These are phyloP conservation scores for Allantophomopsis lycopodina DNA, from an alignment of 2,329 filamentous ascomycete genomes.

Conservation along the genomic window DNA sequence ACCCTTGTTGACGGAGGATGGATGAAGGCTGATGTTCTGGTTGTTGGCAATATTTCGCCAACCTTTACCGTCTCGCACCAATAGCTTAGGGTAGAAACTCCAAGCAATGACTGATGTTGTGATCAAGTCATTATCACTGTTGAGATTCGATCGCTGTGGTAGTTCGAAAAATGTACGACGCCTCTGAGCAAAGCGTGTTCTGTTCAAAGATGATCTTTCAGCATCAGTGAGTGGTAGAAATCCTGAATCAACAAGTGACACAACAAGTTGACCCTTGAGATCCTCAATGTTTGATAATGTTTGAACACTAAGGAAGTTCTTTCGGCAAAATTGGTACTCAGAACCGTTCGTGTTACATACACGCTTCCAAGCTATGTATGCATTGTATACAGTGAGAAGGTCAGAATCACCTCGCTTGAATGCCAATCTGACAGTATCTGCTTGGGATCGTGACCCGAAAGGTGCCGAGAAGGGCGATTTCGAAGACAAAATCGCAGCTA, in stretches of 20 bases:
- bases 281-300: conserved; percentile 89
- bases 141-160: conserved; percentile 58
- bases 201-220: conserved; percentile 57
- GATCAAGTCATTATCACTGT: conserved; percentile 70
- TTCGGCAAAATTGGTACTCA: conserved; percentile 84
- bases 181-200: conserved; percentile 49
- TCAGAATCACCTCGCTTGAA: conserved; percentile 87
- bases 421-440: conserved; percentile 61
- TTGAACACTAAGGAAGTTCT: conserved; percentile 85
- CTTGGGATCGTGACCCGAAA: conserved; percentile 71
- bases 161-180: conserved; percentile 66
- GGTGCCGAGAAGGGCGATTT: conserved; percentile 89
- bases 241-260: conserved; percentile 73
- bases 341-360: conserved; percentile 58
- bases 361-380: conserved; percentile 78
- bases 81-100: conserved; percentile 90
- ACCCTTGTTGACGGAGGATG: conserved; percentile 77
- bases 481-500: conserved; percentile 84
- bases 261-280: conserved; percentile 80
- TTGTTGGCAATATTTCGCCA: conserved; percentile 90
- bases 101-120: conserved; percentile 76
- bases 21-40: conserved; percentile 76
- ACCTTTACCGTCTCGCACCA: conserved; percentile 72
- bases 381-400: conserved; percentile 84
- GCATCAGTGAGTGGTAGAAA: conserved; percentile 63